Base-by-base conservation (phyloP, 768 basidiomycete genomes). In the Macrolepiota dolichaula region DNA sequence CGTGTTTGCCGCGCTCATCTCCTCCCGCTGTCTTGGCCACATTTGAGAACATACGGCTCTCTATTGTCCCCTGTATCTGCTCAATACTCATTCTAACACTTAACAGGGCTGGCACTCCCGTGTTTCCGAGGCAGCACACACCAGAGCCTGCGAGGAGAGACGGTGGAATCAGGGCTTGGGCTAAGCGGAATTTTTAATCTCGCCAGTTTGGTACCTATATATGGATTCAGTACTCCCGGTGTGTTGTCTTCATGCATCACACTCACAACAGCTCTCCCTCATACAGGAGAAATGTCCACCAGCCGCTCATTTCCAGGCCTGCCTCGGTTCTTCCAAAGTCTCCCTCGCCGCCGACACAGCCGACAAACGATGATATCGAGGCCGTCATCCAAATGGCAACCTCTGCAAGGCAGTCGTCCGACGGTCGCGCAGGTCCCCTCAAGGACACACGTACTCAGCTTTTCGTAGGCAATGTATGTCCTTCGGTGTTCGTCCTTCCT, bases 391-490 rank as follows among this genome's bases (percentile, higher is more conserved):
- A 92, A 70, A 84, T 88, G 74, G 94, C 94, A n/a, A 96, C 92
- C 63, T 85, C 91, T 6, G 78, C 85, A 5, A 77, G 83, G n/a
- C 71, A 81, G 2, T 71, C 83, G 1, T 67, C 76, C 22, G 84
- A 86, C 65, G 75, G 79, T 51, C 74, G 82, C 57, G 49, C 71
- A 1, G 68, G 66, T 51, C 85, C 85, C 0, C 76, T 83, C 40
- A 83, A 85, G 57, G 96, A 99, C 72, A 96, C 94, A 3, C 82
- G 96, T 56, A 95, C 96, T 0, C 96, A 98, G 76, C 82, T 99
- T 6, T 98, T 96, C 69, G 92, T 98, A 25, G 95, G 94, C 64
- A 99, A 99, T 74, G 94, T 96, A 74, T 63, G 89, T 62, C 49
- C 42, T 50, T 58, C n/a, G 59, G 24, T 51, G 44, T 53, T 60